phyloP scores from a whole-genome alignment of 2,329 filamentous ascomycete genomes.

The Phialocephala subalpina region DNA sequence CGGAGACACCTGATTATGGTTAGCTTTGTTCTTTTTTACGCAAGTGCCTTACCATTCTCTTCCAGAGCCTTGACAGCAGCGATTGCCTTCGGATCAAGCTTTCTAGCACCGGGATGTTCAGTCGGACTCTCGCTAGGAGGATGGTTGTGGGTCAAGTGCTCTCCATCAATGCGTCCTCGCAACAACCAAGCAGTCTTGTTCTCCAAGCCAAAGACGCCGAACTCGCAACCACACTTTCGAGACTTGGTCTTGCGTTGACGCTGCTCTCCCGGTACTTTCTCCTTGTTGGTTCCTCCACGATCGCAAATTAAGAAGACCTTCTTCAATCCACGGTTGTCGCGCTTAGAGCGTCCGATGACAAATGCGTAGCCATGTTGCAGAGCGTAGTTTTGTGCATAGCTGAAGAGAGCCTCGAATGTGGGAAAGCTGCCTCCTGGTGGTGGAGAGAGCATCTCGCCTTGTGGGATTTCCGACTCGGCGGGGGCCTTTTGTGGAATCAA shows the following conservation, averaged over 20 bases:
- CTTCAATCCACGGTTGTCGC: constrained; percentile 70
- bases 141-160: constrained; percentile 69
- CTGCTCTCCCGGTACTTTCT: constrained; percentile 44
- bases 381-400: constrained; percentile 70
- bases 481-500: constrained; percentile 18
- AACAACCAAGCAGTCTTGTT: constrained; percentile 73
- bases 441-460: constrained; percentile 43
- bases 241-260: constrained; percentile 69
- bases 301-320: constrained; percentile 75
- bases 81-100: constrained; percentile 73
- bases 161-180: constrained; percentile 66
- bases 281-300: constrained; percentile 70
- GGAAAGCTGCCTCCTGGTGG: constrained; percentile 71
- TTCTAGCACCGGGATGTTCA: constrained; percentile 71
- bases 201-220: constrained; percentile 75
- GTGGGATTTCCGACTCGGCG: constrained; percentile 27
- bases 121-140: constrained; percentile 71
- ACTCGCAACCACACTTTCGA: constrained; percentile 73
- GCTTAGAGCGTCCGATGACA: constrained; percentile 71
- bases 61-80: constrained; percentile 72
- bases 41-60: constrained; percentile 63
- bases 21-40: constrained; percentile 35
- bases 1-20: constrained; percentile 63
- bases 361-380: constrained; percentile 73
- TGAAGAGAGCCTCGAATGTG: constrained; percentile 70